These are phyloP conservation scores for Paraphoma chrysanthemicola DNA, from an alignment of 2,329 filamentous ascomycete genomes.

Conservation along the genomic window DNA sequence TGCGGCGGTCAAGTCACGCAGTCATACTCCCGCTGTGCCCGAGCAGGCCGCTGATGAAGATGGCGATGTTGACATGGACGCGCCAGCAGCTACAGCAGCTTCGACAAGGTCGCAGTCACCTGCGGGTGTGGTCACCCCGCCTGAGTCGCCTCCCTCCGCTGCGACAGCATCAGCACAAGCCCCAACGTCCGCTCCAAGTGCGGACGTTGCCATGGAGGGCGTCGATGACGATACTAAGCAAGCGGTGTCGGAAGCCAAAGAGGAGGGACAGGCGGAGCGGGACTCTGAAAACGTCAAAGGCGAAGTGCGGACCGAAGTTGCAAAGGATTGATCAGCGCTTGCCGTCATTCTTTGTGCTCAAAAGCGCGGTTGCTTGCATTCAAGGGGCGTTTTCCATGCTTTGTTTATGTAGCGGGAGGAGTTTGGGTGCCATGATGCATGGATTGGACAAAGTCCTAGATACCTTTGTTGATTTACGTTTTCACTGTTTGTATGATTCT, in stretches of 20 bases:
- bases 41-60: constrained; percentile 39
- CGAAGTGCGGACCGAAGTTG: constrained; percentile 37
- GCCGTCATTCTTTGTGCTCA: not conserved
- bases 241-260: constrained; percentile 26
- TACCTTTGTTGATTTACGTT: constrained; percentile 12
- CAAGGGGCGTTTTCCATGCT: constrained; percentile 12
- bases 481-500: not conserved
- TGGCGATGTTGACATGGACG: constrained; percentile 47
- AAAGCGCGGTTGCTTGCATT: constrained; percentile 1
- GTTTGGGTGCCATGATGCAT: constrained; percentile 23
- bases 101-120: constrained; percentile 37
- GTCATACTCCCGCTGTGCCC: constrained; percentile 34
- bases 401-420: constrained; percentile 12
- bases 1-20: constrained; percentile 30
- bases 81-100: constrained; percentile 18
- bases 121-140: constrained; percentile 42
- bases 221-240: constrained; percentile 26
- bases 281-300: constrained; percentile 39
- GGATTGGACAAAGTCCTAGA: constrained; percentile 12
- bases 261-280: constrained; percentile 34
- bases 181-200: constrained; percentile 21
- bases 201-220: constrained; percentile 44
- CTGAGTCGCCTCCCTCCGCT: constrained; percentile 40
- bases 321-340: constrained; percentile 18
- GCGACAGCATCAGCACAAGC: constrained; percentile 20